Evolutionary conservation across 805 yeast species (phyloP).

Genomic region (Kazachstania viticola): DNA sequence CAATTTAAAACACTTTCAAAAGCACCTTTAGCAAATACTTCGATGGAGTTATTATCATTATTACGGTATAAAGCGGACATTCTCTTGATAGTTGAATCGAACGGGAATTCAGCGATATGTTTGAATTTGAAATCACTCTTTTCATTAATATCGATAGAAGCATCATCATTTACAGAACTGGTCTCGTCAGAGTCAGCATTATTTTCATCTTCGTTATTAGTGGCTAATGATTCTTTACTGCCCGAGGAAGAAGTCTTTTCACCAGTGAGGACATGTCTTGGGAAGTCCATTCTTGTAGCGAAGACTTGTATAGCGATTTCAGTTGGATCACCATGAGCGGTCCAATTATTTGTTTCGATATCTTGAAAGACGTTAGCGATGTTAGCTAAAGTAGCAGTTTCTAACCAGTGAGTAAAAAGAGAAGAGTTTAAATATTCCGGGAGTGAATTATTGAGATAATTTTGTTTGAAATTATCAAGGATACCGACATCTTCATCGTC

Average conservation of each 20-base stretch:
- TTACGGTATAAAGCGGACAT: slow-evolving; percentile 65
- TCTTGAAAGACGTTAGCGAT: slow-evolving; percentile 54
- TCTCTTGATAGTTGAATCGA: slow-evolving; percentile 73
- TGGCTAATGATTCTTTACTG: too few relatives aligned
- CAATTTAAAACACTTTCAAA: slow-evolving; percentile 57
- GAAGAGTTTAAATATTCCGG: slow-evolving; percentile 11
- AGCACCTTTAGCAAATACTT: slow-evolving; percentile 81
- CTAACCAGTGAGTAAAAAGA: slow-evolving; percentile 40
- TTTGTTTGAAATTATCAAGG: slow-evolving; percentile 14
- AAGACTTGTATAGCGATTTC: slow-evolving; percentile 82
- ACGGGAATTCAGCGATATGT: slow-evolving; percentile 68
- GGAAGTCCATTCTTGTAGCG: slow-evolving; percentile 43
- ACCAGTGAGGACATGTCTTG: slow-evolving; percentile 34
- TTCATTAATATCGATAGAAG: slow-evolving; percentile 29
- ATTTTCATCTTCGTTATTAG: too few relatives aligned
- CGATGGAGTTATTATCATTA: slow-evolving; percentile 43
- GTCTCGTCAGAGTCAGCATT: slow-evolving; percentile 5
- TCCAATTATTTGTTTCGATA: slow-evolving; percentile 41
- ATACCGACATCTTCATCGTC: slow-evolving; percentile 24
- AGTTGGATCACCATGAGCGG: slow-evolving; percentile 81
- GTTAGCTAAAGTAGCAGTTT: slow-evolving; percentile 66
- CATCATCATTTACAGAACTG: neutral
- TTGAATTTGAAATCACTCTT: slow-evolving; percentile 34
- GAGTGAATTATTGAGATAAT: slow-evolving; percentile 7
- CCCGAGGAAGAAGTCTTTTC: slow-evolving; percentile 17